Evolutionary conservation across 495 filamentous ascomycete genomes (phyloP).

Genomic region (Penicillium parvum): DNA sequence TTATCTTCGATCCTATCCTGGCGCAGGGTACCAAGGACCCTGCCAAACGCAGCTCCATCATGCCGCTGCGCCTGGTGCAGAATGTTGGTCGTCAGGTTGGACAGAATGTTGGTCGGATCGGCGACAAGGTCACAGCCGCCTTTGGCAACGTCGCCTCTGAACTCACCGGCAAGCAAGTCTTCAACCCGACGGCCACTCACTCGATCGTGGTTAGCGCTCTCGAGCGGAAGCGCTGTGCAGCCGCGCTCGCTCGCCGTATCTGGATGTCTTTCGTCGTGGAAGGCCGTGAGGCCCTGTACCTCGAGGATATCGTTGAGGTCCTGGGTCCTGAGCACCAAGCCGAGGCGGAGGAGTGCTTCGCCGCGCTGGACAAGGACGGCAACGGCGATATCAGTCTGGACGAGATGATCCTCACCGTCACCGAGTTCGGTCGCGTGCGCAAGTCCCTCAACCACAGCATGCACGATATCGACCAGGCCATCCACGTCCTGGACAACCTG

Average conservation of each 20-base stretch:
- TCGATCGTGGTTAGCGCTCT: conserved; percentile 84
- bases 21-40: conserved; percentile 12
- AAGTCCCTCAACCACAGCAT: conserved; percentile 85
- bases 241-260: conserved; percentile 83
- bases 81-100: conserved; percentile 43
- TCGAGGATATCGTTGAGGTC: conserved; percentile 82
- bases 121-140: conserved; percentile 84
- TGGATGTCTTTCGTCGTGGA: conserved; percentile 99
- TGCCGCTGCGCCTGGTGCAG: conserved; percentile 68
- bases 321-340: conserved; percentile 65
- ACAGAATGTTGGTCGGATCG: conserved; percentile 71
- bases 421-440: conserved; percentile 75
- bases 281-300: conserved; percentile 70
- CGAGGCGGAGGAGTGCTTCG: conserved; percentile 81
- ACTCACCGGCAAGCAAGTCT: conserved; percentile 89
- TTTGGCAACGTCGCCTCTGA: conserved; percentile 95
- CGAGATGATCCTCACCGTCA: conserved; percentile 87
- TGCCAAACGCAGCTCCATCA: conserved; percentile 52
- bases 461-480: conserved; percentile 95
- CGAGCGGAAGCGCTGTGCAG: conserved; percentile 73
- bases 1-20: conserved; percentile 76
- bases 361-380: conserved; percentile 72
- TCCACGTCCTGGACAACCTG: conserved; percentile 82
- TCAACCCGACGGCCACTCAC: conserved; percentile 84
- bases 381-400: conserved; percentile 94